A percentile compares a stretch with the other conserved stretches of the same genome.
Evolutionary conservation across 768 basidiomycete genomes (phyloP).

Genomic region (Leccinum boreale): DNA sequence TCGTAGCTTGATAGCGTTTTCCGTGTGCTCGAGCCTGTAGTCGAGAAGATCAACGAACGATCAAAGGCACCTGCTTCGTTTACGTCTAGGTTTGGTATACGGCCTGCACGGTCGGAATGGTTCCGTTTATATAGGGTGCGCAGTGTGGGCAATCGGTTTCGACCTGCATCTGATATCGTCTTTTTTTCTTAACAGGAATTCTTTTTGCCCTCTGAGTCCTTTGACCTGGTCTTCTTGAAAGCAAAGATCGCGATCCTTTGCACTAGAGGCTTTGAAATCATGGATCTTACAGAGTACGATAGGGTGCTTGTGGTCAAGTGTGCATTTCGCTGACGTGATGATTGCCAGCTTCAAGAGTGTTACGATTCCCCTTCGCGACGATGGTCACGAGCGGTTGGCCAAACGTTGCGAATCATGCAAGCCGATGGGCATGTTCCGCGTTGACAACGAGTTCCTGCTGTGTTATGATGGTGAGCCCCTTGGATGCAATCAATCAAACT

Average conservation of each 20-base stretch:
- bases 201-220: slow-evolving; percentile 89
- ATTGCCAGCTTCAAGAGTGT: slow-evolving; percentile 72
- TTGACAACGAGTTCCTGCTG: slow-evolving; percentile 84
- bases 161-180: neutral
- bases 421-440: slow-evolving; percentile 88
- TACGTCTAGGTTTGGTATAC: slow-evolving; percentile 70
- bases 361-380: slow-evolving; percentile 83
- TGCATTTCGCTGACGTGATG: neutral
- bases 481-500: neutral
- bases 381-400: slow-evolving; percentile 64
- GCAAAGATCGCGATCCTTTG: slow-evolving; percentile 92
- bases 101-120: slow-evolving; percentile 86
- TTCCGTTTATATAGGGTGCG: slow-evolving; percentile 82
- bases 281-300: slow-evolving; percentile 88
- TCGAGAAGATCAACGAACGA: slow-evolving; percentile 80
- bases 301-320: neutral
- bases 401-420: slow-evolving; percentile 78
- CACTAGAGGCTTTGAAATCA: slow-evolving; percentile 94
- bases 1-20: slow-evolving; percentile 82
- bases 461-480: slow-evolving; percentile 73
- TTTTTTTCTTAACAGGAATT: slow-evolving; percentile 56
- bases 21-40: slow-evolving; percentile 96
- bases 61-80: slow-evolving; percentile 67
- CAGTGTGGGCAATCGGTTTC: neutral
- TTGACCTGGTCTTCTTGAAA: slow-evolving; percentile 88